These are phyloP conservation scores for Typha latifolia DNA, from an alignment of 176 grass and related monocot species.

Conservation along the genomic window DNA sequence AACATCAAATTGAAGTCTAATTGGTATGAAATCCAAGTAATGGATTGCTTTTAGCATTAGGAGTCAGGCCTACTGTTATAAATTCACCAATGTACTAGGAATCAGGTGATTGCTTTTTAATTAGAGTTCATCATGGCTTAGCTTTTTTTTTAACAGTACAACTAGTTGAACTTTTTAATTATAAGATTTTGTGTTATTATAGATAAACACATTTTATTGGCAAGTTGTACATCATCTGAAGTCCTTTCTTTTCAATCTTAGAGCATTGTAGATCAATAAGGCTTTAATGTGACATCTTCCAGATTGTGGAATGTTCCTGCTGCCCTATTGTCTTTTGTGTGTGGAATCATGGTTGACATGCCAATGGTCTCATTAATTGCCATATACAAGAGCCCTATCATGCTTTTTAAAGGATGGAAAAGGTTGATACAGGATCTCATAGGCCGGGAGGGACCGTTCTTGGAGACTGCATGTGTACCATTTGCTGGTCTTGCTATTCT, in stretches of 20 bases:
- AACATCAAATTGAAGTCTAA: too few relatives aligned
- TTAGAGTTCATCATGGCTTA: too few relatives aligned
- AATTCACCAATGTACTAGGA: too few relatives aligned
- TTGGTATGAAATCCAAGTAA: too few relatives aligned
- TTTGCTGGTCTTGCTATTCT: conserved; percentile 94
- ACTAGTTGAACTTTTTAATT: too few relatives aligned
- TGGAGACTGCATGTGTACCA: conserved; percentile 94
- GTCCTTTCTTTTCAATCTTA: not conserved
- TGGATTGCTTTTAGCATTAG: too few relatives aligned
- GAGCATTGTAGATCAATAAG: not conserved
- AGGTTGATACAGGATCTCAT: conserved; percentile 78
- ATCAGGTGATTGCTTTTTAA: too few relatives aligned
- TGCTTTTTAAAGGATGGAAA: conserved; percentile 98
- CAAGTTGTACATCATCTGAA: not conserved
- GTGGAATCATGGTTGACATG: conserved; percentile 56
- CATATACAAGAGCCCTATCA: conserved; percentile 76
- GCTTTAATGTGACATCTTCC: conserved; percentile 2
- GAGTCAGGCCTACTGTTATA: too few relatives aligned
- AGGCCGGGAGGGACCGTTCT: conserved; percentile 82
- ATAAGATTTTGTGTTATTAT: too few relatives aligned
- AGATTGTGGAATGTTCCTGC: conserved; percentile 74
- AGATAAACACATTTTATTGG: not conserved
- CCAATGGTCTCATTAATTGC: conserved; percentile 72
- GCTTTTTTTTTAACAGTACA: too few relatives aligned
- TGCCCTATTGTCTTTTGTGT: conserved; percentile 36